Evolutionary conservation across 2,329 filamentous ascomycete genomes (phyloP), one percentile per base, ranked within the genome.

Genomic region (Fusarium palustre): DNA sequence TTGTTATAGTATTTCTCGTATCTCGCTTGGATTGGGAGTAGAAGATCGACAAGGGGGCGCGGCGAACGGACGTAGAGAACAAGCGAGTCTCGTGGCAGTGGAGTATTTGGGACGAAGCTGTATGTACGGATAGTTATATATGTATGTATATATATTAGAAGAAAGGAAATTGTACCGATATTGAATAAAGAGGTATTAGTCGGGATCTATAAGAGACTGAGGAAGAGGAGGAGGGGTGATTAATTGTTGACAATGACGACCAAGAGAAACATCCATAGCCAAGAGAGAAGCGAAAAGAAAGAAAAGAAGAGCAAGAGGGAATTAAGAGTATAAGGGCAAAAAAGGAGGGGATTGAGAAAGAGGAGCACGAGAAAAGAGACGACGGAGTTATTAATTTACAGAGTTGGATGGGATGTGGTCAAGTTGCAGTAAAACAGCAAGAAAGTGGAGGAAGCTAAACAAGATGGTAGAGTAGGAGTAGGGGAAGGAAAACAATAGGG

Each of bases 1-100:
- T 61, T 54, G 53, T 49, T 70, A 72, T 73, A 49, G 36, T 59
- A 64, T 64, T 38, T 45, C 30, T 31, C 31, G 20, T 41, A 41
- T 43, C 41, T 54, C 47, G 54, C 42, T 62, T 41, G 62, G 30
- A 20, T 20, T 16, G 18, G 47, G 18, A 38, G 18, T 33, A 36
- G 25, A 28, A 33, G 53, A 60, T 54, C 63, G 55, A 56, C 60
- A 64, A 59, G 43, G 65, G 53, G 43, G 43, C 30, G 28, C 42
- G 13, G 48, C 24, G 48, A 50, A 50, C 47, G 47, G 47, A 50
- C 47, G 24, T 48, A 25, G 31, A 25, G 5, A 25, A 38, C 33
- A 41, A 46, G 53, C 48, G 52, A 57, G 25, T 13, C 16, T 52
- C 46, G n/a, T 50, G 22, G 41, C 11, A 28, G 22, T 52, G 38